Conservation (phyloP, 768 basidiomycete species). For the Lentinula raphanica region DNA sequence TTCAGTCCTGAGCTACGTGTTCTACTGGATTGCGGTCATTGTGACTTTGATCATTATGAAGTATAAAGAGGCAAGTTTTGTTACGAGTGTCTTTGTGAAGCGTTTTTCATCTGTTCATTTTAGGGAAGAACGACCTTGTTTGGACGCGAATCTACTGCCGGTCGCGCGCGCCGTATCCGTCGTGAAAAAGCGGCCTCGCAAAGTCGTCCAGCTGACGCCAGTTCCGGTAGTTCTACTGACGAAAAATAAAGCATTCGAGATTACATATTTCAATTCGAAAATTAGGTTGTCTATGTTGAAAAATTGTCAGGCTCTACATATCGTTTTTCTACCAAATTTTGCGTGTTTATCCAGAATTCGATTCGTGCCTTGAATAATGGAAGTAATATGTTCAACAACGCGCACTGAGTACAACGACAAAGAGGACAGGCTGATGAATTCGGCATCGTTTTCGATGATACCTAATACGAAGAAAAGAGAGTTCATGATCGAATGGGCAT, state of each 20-base stretch:
- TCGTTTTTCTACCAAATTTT: too few relatives aligned
- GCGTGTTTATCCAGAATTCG: too few relatives aligned
- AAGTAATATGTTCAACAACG: too few relatives aligned
- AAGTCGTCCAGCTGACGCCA: neutral
- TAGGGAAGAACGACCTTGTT: conserved; percentile 64
- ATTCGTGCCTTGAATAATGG: too few relatives aligned
- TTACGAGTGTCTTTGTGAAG: neutral
- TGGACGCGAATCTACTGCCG: conserved; percentile 51
- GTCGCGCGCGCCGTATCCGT: conserved; percentile 23
- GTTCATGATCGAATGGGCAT: too few relatives aligned
- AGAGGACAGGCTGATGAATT: too few relatives aligned
- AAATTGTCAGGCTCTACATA: too few relatives aligned
- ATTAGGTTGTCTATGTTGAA: too few relatives aligned
- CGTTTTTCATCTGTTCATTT: neutral
- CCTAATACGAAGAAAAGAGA: too few relatives aligned
- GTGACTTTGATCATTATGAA: conserved; percentile 62
- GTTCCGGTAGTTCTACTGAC: neutral
- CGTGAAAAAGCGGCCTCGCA: conserved; percentile 12
- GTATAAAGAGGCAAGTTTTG: conserved; percentile 43
- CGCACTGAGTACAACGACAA: too few relatives aligned
- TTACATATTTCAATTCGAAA: neutral
- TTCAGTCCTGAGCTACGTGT: conserved; percentile 78
- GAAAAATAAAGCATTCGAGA: neutral
- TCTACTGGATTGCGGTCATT: conserved; percentile 89
- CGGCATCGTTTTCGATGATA: too few relatives aligned